Evolutionary conservation across 306 rosid genomes (phyloP).

Genomic region (Lagenaria siceraria): DNA sequence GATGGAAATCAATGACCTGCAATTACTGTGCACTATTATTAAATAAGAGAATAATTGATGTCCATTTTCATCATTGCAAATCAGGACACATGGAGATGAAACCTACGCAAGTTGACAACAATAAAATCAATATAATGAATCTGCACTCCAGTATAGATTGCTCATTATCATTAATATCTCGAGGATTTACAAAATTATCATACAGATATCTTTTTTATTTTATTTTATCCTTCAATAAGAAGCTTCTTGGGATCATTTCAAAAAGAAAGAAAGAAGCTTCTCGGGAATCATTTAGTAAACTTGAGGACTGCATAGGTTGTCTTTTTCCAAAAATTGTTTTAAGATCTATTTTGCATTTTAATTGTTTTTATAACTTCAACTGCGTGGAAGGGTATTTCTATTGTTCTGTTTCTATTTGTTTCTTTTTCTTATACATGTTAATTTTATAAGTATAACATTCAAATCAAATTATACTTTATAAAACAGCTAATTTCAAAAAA

Average conservation of each 20-base stretch:
- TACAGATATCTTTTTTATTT: background rate
- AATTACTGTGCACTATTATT: slow-evolving; percentile 14
- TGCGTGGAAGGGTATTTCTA: background rate
- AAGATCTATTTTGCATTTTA: background rate
- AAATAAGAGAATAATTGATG: slow-evolving; percentile 2
- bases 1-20: slow-evolving; percentile 97
- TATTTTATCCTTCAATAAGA: background rate
- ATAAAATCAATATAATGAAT: background rate
- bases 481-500: background rate
- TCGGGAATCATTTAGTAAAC: background rate
- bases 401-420: background rate
- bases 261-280: too few species aligned
- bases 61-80: background rate
- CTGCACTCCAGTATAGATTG: background rate
- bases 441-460: background rate
- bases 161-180: background rate
- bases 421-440: background rate
- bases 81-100: background rate
- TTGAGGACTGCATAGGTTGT: background rate
- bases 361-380: background rate
- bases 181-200: background rate
- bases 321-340: background rate
- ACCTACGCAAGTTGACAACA: background rate
- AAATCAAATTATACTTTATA: background rate
- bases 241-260: background rate